Conservation (phyloP, 73 alveolate species). For the Uronychia binucleata region DNA sequence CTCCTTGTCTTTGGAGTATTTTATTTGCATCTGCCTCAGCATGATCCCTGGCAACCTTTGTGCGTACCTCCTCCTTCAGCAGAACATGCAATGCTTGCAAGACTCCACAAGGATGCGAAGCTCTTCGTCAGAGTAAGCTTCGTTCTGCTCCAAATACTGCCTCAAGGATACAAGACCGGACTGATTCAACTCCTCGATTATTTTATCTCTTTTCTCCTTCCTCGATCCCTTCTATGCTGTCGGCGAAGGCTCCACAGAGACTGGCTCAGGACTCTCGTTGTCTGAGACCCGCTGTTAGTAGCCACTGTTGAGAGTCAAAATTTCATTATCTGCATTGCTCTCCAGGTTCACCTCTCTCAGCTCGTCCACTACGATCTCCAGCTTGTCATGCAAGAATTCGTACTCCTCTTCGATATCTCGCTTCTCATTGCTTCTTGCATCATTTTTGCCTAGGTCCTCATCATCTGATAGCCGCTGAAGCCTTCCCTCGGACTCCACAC, state of each 20-base stretch:
- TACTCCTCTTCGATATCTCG: too few relatives aligned
- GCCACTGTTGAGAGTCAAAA: too few relatives aligned
- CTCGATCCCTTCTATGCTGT: too few relatives aligned
- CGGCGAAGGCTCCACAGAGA: too few relatives aligned
- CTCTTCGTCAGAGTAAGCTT: background rate
- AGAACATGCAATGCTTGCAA: background rate
- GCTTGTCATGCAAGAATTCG: too few relatives aligned
- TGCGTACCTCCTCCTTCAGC: background rate
- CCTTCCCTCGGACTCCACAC: too few relatives aligned
- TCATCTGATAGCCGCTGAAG: too few relatives aligned
- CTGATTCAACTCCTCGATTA: background rate
- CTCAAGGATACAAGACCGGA: background rate
- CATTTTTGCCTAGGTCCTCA: too few relatives aligned
- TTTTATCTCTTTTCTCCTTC: background rate
- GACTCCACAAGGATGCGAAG: background rate
- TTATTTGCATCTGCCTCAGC: background rate
- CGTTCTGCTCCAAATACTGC: background rate
- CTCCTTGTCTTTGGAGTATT: slow-evolving; percentile 46
- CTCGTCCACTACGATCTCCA: background rate
- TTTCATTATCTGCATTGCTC: too few relatives aligned
- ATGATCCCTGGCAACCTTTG: background rate
- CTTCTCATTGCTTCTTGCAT: too few relatives aligned
- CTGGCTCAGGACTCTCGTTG: too few relatives aligned
- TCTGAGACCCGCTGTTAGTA: too few relatives aligned
- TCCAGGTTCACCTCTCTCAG: background rate